Evolutionary conservation across 2,329 filamentous ascomycete species (phyloP), one percentile per base, ranked within the genome.

Genomic region (Trichoderma cornu-damae): DNA sequence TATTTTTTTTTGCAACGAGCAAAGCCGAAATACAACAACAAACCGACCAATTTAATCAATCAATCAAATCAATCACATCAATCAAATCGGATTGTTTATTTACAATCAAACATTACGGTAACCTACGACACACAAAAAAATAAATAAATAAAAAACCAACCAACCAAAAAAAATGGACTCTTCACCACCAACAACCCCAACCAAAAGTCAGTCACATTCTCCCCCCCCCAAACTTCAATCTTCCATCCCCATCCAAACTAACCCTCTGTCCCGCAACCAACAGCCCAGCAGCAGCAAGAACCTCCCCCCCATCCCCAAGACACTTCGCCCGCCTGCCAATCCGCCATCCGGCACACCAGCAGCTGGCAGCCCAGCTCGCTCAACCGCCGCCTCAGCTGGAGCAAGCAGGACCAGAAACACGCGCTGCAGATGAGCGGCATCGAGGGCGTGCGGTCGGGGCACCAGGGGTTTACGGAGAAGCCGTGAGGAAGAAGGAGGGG

Each of bases 401-500:
- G 72, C 64, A 71, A 72, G 34, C 77, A 84, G 68, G 80, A 82
- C 65, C 74, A 75, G 67, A 81, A 81, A 68, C 79, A 75, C 61
- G 70, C 70, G 54, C 64, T 79, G 68, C 78, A 81, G 63, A 77
- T 80, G 77, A 69, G 67, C 46, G 69, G 66, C 56, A 70, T 77
- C 28, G 68, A 65, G 2, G 65, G 64, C 32, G 69, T 71, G 57
- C 64, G 69, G 64, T 67, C 68, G 1, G 70, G 70, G 2, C 70
- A 72, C 6, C 46, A 57, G 24, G 76, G 77, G 0, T 79, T 79
- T 57, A 74, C 68, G 30, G 76, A 79, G 71, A 18, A 32, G 30
- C 7, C 43, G 12, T 55, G 28, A 34, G n/a, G n/a, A n/a, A n/a
- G n/a, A n/a, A n/a, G n/a, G n/a, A n/a, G n/a, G n/a, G n/a, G n/a